Base-by-base conservation (phyloP, 2,329 filamentous ascomycete species). In the Cyphellophora europaea region DNA sequence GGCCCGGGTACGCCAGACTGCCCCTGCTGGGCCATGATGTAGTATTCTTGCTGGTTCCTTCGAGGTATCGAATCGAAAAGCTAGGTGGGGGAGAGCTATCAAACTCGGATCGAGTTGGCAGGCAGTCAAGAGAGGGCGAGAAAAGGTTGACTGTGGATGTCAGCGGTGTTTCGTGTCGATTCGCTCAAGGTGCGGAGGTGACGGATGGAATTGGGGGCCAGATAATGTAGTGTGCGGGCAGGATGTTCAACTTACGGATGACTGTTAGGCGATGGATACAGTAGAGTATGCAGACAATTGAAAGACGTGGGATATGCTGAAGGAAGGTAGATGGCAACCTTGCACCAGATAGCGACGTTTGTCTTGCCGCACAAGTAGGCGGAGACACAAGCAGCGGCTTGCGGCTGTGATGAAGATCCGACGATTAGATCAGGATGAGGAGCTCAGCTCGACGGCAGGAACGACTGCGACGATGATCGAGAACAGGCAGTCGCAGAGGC, bases 11-110 rank as follows among this genome's bases (percentile, higher is more conserved):
- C 60, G 39, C 62, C 62, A 44, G 62, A 60, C 51, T 67, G 60
- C 52, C 73, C 72, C 61, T 79, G 71, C 58, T 77, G 77, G 56
- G 78, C 78, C 79, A 83, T 83, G 58, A n/a, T 44, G 29, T 19
- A 30, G 25, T 17, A 27, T n/a, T 25, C 8, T n/a, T 25, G n/a
- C n/a, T n/a, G n/a, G n/a, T n/a, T n/a, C n/a, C n/a, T n/a, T n/a
- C n/a, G n/a, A n/a, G n/a, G n/a, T n/a, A n/a, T n/a, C n/a, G n/a
- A n/a, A n/a, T n/a, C n/a, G n/a, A n/a, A n/a, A n/a, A n/a, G n/a
- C n/a, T n/a, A n/a, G n/a, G n/a, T n/a, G n/a, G n/a, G n/a, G n/a
- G n/a, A n/a, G n/a, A n/a, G n/a, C n/a, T n/a, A n/a, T n/a, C n/a
- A n/a, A n/a, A n/a, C n/a, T n/a, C n/a, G n/a, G n/a, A n/a, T n/a